phyloP scores from a whole-genome alignment of 306 rosid genomes.

The Cicer judaicum region DNA sequence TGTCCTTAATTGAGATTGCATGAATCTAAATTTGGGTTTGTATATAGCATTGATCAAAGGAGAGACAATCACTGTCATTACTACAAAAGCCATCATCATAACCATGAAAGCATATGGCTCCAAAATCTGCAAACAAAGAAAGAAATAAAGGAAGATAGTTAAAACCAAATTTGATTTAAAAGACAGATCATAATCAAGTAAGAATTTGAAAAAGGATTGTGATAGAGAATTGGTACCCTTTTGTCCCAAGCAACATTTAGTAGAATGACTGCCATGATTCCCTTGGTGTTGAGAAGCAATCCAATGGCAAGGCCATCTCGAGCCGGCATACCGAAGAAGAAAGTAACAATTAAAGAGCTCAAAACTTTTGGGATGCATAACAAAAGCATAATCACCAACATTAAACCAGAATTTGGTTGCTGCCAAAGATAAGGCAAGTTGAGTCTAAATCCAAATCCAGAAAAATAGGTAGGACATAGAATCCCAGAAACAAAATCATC shows the following conservation, averaged over 20 bases:
- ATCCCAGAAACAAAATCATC: conserved; percentile 40
- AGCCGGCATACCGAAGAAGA: conserved; percentile 35
- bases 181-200: not conserved
- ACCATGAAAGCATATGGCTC: conserved; percentile 1
- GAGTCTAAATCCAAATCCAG: conserved; percentile 34
- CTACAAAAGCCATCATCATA: conserved; percentile 4
- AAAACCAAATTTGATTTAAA: not conserved
- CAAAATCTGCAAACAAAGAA: conserved; percentile 38
- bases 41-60: conserved; percentile 44
- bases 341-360: conserved; percentile 28
- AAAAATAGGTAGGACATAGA: conserved; percentile 38
- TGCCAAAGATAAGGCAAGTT: not conserved
- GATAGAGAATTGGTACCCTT: not conserved
- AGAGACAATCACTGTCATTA: conserved; percentile 46
- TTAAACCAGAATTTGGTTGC: not conserved
- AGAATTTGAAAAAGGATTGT: not conserved
- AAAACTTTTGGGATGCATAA: conserved; percentile 42
- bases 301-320: conserved; percentile 48
- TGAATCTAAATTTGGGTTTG: conserved; percentile 38
- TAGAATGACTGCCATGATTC: conserved; percentile 39
- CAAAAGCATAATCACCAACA: conserved; percentile 1
- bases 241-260: conserved; percentile 39
- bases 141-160: not conserved
- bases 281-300: conserved; percentile 51
- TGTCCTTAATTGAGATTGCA: conserved; percentile 37